A percentile compares a stretch with the other conserved stretches of the same genome.
These are phyloP conservation scores for Ganoderma sp. DNA, from an alignment of 1,284 basidiomycete species.

Conservation along the genomic window DNA sequence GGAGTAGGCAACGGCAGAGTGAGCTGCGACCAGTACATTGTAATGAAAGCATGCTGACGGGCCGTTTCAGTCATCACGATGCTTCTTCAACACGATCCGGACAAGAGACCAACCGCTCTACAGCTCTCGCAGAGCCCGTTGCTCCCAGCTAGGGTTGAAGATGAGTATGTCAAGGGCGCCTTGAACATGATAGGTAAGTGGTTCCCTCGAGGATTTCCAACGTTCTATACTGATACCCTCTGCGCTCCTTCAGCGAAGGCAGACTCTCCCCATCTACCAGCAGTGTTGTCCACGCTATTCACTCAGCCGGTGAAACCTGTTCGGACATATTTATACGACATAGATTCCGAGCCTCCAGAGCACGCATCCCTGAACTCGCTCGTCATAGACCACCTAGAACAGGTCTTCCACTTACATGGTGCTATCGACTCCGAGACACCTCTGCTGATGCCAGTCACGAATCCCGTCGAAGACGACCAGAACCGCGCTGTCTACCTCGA, in stretches of 20 bases:
- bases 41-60: background rate
- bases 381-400: constrained; percentile 76
- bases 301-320: constrained; percentile 70
- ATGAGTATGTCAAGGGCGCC: constrained; percentile 86
- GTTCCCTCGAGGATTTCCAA: constrained; percentile 18
- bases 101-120: constrained; percentile 82
- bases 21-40: constrained; percentile 34
- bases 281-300: constrained; percentile 74
- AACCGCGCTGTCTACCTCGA: constrained; percentile 80
- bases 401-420: constrained; percentile 87
- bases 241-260: constrained; percentile 57
- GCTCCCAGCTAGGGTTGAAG: constrained; percentile 77
- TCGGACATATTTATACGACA: constrained; percentile 82
- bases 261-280: constrained; percentile 76
- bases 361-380: constrained; percentile 78
- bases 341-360: constrained; percentile 70
- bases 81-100: constrained; percentile 86
- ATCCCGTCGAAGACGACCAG: constrained; percentile 59
- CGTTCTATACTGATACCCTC: constrained; percentile 1
- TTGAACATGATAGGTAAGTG: constrained; percentile 75
- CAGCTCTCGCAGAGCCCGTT: constrained; percentile 84
- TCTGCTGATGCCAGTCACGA: constrained; percentile 76
- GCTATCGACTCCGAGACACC: constrained; percentile 88
- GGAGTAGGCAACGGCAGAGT: constrained; percentile 73
- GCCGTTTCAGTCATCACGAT: constrained; percentile 70